phyloP scores from a whole-genome alignment of 2,329 filamentous ascomycete species.

The Escovopsis sp. region DNA sequence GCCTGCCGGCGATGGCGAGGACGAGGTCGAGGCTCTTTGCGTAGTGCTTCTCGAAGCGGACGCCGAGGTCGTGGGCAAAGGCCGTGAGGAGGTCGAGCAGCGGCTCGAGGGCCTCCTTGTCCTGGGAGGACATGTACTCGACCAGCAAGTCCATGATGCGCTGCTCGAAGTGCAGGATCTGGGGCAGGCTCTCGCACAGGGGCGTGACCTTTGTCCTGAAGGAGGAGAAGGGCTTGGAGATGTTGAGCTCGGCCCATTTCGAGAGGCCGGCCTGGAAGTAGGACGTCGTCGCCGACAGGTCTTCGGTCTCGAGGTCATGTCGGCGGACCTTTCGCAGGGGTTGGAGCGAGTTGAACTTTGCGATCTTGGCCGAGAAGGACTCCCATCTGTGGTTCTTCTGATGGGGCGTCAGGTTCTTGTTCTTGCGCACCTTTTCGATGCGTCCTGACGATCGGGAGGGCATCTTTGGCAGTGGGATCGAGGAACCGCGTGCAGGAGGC shows the following conservation, averaged over 20 bases:
- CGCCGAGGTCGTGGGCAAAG: constrained; percentile 86
- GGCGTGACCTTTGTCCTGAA: constrained; percentile 65
- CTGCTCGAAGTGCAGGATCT: constrained; percentile 82
- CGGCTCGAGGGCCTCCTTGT: constrained; percentile 71
- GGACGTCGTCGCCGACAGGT: constrained; percentile 62
- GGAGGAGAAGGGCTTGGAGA: constrained; percentile 63
- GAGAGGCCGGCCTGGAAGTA: constrained; percentile 73
- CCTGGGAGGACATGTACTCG: constrained; percentile 61
- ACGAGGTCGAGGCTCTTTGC: constrained; percentile 59
- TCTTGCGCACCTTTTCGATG: constrained; percentile 54
- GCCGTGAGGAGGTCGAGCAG: constrained; percentile 78
- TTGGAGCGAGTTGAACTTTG: constrained; percentile 78
- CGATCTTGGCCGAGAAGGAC: constrained; percentile 78
- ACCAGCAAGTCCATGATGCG: constrained; percentile 67
- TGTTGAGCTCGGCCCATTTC: constrained; percentile 84
- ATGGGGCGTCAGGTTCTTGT: constrained; percentile 56
- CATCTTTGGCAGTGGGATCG: constrained; percentile 30
- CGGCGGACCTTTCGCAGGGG: constrained; percentile 80
- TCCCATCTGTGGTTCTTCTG: constrained; percentile 82
- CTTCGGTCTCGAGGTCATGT: constrained; percentile 67
- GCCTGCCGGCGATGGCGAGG: constrained; percentile 60
- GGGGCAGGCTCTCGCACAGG: constrained; percentile 76
- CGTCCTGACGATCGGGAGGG: constrained; percentile 48
- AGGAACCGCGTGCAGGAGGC: too few relatives aligned
- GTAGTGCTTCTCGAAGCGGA: constrained; percentile 80